Percentiles rank a stretch among this genome's conserved stretches.
Conservation (phyloP, 1,284 basidiomycete genomes). For the Ganoderma leucocontextum region DNA sequence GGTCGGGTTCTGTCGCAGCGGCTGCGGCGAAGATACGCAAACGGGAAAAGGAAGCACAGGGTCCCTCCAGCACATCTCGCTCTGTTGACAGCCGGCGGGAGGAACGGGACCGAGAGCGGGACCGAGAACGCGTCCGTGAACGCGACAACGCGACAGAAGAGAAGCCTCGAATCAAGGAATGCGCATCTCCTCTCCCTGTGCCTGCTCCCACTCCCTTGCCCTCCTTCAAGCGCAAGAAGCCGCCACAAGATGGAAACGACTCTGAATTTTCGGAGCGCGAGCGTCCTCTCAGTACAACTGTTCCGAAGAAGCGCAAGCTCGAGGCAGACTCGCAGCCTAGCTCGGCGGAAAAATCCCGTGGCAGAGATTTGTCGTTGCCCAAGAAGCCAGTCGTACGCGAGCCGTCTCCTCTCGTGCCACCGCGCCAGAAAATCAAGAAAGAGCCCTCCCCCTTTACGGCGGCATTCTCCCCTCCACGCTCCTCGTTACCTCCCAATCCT, state of each 20-base stretch:
- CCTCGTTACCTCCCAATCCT: conserved; percentile 29
- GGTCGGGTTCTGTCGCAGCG: conserved; percentile 26
- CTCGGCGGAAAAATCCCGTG: conserved; percentile 32
- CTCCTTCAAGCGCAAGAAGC: conserved; percentile 36
- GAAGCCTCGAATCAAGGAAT: conserved; percentile 33
- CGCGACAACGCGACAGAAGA: conserved; percentile 30
- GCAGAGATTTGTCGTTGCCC: conserved; percentile 41
- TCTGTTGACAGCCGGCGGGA: conserved; percentile 37
- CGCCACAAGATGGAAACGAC: conserved; percentile 32
- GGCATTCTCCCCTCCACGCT: conserved; percentile 35
- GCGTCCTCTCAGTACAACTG: conserved; percentile 21
- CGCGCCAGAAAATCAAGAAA: conserved; percentile 46
- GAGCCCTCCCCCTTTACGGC: conserved; percentile 40
- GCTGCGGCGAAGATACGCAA: conserved; percentile 31
- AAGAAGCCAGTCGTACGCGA: conserved; percentile 44
- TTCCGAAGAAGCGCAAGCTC: conserved; percentile 39
- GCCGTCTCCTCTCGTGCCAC: conserved; percentile 32
- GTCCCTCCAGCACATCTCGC: conserved; percentile 20
- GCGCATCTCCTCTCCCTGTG: conserved; percentile 17
- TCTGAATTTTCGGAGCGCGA: conserved; percentile 40
- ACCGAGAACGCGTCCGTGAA: conserved; percentile 22
- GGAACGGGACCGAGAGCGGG: conserved; percentile 23
- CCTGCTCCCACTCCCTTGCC: conserved; percentile 22
- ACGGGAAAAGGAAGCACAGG: conserved; percentile 26
- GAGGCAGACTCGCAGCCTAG: conserved; percentile 30